Evolutionary conservation across 345 rosid genomes (phyloP), one percentile per base, ranked within the genome.

Genomic region (Gossypium raimondii): DNA sequence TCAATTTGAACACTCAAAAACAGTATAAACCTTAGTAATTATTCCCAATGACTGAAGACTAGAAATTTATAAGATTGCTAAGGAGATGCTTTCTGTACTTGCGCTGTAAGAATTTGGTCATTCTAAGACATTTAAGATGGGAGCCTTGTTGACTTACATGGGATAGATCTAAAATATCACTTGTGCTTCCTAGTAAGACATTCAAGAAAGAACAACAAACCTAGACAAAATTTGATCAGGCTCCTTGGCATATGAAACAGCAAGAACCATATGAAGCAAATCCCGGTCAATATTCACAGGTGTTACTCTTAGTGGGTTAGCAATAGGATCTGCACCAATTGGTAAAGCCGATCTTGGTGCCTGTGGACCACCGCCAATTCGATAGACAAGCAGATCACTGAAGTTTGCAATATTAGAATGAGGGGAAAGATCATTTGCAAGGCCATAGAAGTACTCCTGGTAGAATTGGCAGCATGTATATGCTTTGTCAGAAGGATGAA

Each of bases 391-490:
- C 67, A 95, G 72, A 76, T 95, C 91, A 48, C 67, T 81, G 78
- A 95, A 91, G 77, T 84, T 84, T 17, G 86, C 83, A 69, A 92
- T 80, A 73, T 84, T 88, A 74, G 96, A 79, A 61, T 89, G 94
- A 0, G 97, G 98, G n/a, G 92, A 89, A 41, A 93, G 90, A 71
- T 89, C 96, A 81, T 90, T 90, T 9, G 87, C 70, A 11, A 85
- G 84, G 67, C 99, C 94, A 14, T 95, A 93, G 69, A 91, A 95
- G 58, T 95, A 95, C 80, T 93, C 99, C 97, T 92, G 87, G 44
- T 68, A 80, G 59, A 80, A 52, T 9, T 24, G 3, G 79, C 45
- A 34, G 51, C 10, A 38, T 34, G 69, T 11, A 34, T 18, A 1
- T 29, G 22, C 55, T 22, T 53, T 60, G 59, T 76, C 38, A 68